phyloP scores from a whole-genome alignment of 2,329 filamentous ascomycete genomes.

The Pseudopyrenochaeta lycopersici region DNA sequence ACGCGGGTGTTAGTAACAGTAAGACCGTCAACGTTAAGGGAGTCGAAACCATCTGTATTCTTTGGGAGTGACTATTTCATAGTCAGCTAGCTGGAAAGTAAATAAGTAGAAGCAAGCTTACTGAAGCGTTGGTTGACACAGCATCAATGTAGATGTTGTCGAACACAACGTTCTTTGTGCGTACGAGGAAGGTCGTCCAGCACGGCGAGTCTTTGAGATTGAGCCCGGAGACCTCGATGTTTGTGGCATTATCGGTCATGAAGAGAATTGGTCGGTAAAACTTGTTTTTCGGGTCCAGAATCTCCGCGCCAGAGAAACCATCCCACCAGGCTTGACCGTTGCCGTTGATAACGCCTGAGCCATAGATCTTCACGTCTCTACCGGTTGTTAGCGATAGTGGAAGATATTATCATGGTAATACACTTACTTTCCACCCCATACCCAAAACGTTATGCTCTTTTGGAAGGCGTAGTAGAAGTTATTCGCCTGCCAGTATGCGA shows the following conservation, averaged over 20 bases:
- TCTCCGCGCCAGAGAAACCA: conserved; percentile 56
- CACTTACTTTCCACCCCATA: conserved; percentile 65
- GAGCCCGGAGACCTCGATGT: conserved; percentile 66
- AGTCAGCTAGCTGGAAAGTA: neutral
- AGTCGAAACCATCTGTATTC: conserved; percentile 72
- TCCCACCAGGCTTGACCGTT: conserved; percentile 63
- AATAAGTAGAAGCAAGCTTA: neutral
- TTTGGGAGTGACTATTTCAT: conserved; percentile 57
- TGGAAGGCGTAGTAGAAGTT: conserved; percentile 62
- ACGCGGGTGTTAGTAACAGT: conserved; percentile 49
- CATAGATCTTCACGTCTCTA: conserved; percentile 66
- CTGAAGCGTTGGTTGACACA: conserved; percentile 58
- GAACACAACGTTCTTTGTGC: conserved; percentile 64
- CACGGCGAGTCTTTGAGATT: conserved; percentile 69
- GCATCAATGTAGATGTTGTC: conserved; percentile 65
- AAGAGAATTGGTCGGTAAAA: conserved; percentile 69
- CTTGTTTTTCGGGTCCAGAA: conserved; percentile 62
- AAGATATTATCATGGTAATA: neutral
- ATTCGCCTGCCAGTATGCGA: conserved; percentile 60
- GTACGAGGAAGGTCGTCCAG: conserved; percentile 71
- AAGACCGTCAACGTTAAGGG: conserved; percentile 64
- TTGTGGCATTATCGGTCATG: conserved; percentile 68
- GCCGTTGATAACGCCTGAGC: conserved; percentile 60
- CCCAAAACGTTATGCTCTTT: conserved; percentile 69
- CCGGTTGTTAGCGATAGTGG: conserved; percentile 7